Base-by-base conservation (phyloP, 2,329 filamentous ascomycete genomes). In the Ophiostoma sp. region DNA sequence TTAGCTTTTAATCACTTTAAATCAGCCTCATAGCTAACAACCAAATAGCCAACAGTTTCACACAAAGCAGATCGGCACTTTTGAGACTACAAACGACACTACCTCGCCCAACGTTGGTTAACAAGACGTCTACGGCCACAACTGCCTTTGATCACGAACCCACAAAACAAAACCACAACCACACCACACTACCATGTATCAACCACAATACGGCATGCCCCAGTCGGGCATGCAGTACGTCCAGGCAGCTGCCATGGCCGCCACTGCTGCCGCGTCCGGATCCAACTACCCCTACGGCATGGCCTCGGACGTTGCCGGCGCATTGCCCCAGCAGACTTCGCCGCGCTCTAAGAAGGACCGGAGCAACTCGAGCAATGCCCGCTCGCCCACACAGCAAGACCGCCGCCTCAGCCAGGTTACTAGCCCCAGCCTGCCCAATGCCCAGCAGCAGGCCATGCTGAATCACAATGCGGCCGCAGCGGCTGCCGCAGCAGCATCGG, bases 191-290 rank as follows among this genome's bases (percentile, higher is more conserved):
- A 48, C 5, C 39, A 92, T 89, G 81, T 97, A 97, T 80, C 87
- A 91, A 76, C 87, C 90, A 78, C 84, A 88, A 73, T 94, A 93
- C 78, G 89, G 87, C 71, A 90, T 94, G 71, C 84, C 90, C 72
- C 87, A 89, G 74, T 85, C 88, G 75, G 85, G 85, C 76, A 93
- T 96, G 87, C 89, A 91, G 81, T 96, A 96, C 81, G 92, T 93
- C 66, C 92, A 96, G 79, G 93, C 93, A 17, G 94, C 94, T 67
- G 94, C 94, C 71, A 95, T 97, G 92, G 94, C 91, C 64, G 87
- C 91, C 31, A 97, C 94, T 0, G 94, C 94, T 23, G 94, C 94
- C 1, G 94, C 94, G 13, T 94, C 93, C 6, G 94, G 94, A 57
- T 90, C 92, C 72, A 87, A 83, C 73, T 91, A 90, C 75, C 90